These are phyloP conservation scores for Suillus americanus DNA, from an alignment of 768 basidiomycete species.

Conservation along the genomic window DNA sequence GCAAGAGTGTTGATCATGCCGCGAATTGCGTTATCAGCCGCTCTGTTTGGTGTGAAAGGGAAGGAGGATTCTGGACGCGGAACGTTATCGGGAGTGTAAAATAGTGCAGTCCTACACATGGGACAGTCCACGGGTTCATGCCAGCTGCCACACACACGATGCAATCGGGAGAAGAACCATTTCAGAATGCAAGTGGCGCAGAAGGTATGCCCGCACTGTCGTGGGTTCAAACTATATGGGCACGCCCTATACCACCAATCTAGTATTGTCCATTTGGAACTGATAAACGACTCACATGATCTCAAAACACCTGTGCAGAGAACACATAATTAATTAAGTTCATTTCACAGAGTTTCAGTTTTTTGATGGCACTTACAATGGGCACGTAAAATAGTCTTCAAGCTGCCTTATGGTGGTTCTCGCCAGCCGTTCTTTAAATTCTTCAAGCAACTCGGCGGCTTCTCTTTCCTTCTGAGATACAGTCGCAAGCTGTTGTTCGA, in stretches of 20 bases:
- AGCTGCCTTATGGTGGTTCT: conserved; percentile 48
- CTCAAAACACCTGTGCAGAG: conserved; percentile 55
- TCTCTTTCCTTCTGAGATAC: conserved; percentile 44
- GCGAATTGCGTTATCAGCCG: conserved; percentile 50
- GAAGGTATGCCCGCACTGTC: conserved; percentile 65
- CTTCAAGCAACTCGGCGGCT: conserved; percentile 38
- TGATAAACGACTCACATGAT: conserved; percentile 39
- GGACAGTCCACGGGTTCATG: conserved; percentile 69
- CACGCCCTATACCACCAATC: conserved; percentile 37
- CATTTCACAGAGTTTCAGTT: conserved; percentile 8
- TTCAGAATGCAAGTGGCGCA: conserved; percentile 65
- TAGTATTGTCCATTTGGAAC: background rate
- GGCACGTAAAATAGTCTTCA: conserved; percentile 65
- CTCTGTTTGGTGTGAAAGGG: conserved; percentile 65
- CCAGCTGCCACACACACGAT: conserved; percentile 63
- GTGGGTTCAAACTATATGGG: conserved; percentile 56
- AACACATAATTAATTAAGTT: conserved; percentile 10
- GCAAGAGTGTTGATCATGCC: conserved; percentile 52
- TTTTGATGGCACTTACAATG: conserved; percentile 45
- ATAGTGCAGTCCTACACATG: conserved; percentile 57
- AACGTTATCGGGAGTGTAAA: conserved; percentile 48
- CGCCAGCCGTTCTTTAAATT: conserved; percentile 31
- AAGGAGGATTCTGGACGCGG: conserved; percentile 53
- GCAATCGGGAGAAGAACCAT: conserved; percentile 69
- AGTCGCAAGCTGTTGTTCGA: conserved; percentile 40